phyloP scores from a whole-genome alignment of 2,329 filamentous ascomycete species.

The Escovopsis sp. region DNA sequence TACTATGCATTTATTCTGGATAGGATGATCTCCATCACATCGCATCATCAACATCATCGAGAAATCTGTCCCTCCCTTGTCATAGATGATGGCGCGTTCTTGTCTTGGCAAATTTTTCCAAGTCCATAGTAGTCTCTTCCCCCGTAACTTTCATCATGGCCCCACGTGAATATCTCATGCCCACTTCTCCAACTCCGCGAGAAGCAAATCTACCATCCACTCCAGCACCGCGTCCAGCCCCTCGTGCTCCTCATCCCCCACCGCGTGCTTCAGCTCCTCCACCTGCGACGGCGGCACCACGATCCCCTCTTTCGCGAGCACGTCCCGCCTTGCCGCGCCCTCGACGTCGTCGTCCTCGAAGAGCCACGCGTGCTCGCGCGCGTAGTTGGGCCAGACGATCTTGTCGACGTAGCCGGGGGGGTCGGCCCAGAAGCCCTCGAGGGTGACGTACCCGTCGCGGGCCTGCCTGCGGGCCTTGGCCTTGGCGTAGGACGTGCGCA shows the following conservation, averaged over 20 bases:
- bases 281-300: constrained; percentile 31
- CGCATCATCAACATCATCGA: too few species aligned
- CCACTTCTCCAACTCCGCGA: constrained; percentile 28
- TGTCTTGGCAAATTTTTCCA: too few species aligned
- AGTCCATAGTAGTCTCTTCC: too few species aligned
- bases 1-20: too few species aligned
- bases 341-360: constrained; percentile 58
- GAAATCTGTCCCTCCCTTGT: too few species aligned
- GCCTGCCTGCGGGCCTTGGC: constrained; percentile 53
- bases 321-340: constrained; percentile 32
- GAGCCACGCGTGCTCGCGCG: constrained; percentile 64
- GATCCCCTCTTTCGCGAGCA: constrained; percentile 30
- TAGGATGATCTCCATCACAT: background rate
- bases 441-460: constrained; percentile 62
- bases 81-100: too few species aligned
- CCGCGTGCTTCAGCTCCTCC: constrained; percentile 43
- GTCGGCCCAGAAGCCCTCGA: constrained; percentile 89
- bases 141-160: too few species aligned
- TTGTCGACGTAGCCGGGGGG: constrained; percentile 88
- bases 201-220: constrained; percentile 54
- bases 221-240: constrained; percentile 47
- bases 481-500: constrained; percentile 51
- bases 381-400: constrained; percentile 94
- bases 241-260: constrained; percentile 32
- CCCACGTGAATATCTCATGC: background rate